Evolutionary conservation across 352 stramenopile genomes (phyloP).

Genomic region (Plasmopara viticola): DNA sequence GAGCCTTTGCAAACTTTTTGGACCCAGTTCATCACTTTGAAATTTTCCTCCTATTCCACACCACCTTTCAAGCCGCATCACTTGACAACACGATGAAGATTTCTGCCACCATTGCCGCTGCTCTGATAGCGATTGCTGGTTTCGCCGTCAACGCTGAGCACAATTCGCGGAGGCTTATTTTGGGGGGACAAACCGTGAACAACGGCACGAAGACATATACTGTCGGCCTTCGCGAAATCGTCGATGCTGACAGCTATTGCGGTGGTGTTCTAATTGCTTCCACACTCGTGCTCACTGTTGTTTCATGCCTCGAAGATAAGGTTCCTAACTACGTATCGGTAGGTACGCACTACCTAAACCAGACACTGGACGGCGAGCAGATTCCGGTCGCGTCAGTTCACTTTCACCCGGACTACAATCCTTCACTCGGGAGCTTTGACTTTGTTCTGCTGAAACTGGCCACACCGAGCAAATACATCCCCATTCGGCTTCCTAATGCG

Average conservation of each 20-base stretch:
- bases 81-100: too few species aligned
- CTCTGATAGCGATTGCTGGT: too few species aligned
- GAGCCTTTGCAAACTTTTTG: too few species aligned
- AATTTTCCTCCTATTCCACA: neutral
- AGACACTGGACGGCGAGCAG: too few species aligned
- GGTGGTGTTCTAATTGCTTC: too few species aligned
- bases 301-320: neutral
- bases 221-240: neutral
- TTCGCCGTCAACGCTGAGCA: too few species aligned
- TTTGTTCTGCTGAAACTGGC: conserved; percentile 9
- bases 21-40: neutral
- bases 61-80: too few species aligned
- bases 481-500: conserved; percentile 22
- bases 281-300: neutral
- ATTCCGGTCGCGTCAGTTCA: conserved; percentile 1
- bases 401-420: neutral
- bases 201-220: conserved; percentile 2
- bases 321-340: neutral
- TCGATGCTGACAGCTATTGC: too few species aligned
- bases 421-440: neutral
- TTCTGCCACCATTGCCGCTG: too few species aligned
- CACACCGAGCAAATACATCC: conserved; percentile 21
- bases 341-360: too few species aligned
- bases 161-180: too few species aligned
- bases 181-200: neutral